Base-by-base conservation (phyloP, 352 stramenopile species). In the Phytopythium sindhum region DNA sequence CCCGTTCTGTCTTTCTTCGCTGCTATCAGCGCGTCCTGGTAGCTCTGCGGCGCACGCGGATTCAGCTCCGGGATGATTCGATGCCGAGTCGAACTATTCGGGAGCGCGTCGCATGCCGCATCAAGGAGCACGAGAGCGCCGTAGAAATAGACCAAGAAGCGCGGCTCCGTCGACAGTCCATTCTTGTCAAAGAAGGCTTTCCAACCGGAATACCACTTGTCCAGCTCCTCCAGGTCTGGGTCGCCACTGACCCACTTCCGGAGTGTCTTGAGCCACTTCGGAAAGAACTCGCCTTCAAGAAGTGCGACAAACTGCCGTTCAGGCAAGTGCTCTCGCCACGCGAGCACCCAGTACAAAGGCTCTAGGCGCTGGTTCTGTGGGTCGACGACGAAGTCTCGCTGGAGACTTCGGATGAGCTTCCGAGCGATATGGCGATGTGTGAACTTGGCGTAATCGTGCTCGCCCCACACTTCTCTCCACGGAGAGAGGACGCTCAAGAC, bases 221-320 rank as follows among this genome's bases (percentile, higher is more conserved):
- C 74, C 1, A 97, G 64, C 63, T 97, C 90, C 1, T 50, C 45
- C 41, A 96, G 58, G 54, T 78, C 71, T 4, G 80, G 73, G 4
- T 71, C 70, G 7, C 70, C 67, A 6, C 50, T 52, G 4, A 97
- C 72, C 91, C 91, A 98, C 52, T 74, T 75, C 17, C 80, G 86
- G 52, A 98, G 67, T 19, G 93, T 83, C 21, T 81, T 80, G 15
- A 97, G 80, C 91, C 91, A 98, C 63, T 95, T 90, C 0, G 88
- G 86, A 56, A 98, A 97, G 56, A 98, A 97, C 57, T 97, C 91
- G 11, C 88, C 90, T 69, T 97, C 90, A 26, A 98, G 75, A 2
- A 97, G 69, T 26, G 86, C 83, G 35, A 93, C 72, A 55, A 94
- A 80, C 57, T 97, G 88, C 0, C 82, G 78, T 12, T 88, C 63